Evolutionary conservation across 768 basidiomycete genomes (phyloP).

Genomic region (Lentinula detonsa): DNA sequence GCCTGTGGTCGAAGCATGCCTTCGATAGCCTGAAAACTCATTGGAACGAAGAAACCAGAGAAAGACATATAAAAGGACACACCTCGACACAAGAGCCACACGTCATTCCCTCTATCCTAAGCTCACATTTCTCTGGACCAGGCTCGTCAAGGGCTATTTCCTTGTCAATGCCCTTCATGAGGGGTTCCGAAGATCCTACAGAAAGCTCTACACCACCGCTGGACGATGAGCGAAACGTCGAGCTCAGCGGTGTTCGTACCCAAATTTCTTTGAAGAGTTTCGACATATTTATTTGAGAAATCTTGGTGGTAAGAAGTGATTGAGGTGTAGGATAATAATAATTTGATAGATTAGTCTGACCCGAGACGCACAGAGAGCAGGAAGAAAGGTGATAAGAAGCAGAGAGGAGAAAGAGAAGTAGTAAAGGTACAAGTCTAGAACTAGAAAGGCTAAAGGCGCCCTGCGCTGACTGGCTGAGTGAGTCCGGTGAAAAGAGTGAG

Average conservation of each 20-base stretch:
- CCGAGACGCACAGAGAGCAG: neutral
- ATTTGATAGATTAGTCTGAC: neutral
- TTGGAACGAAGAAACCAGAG: neutral
- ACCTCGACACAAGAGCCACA: slow-evolving; percentile 89
- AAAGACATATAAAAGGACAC: slow-evolving; percentile 13
- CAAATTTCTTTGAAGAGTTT: slow-evolving; percentile 5
- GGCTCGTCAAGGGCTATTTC: slow-evolving; percentile 16
- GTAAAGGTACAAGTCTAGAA: neutral
- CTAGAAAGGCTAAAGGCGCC: neutral
- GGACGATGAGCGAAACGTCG: slow-evolving; percentile 1
- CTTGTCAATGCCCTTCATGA: slow-evolving; percentile 17
- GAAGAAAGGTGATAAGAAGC: neutral
- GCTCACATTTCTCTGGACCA: slow-evolving; percentile 56
- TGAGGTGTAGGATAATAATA: neutral
- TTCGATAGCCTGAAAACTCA: slow-evolving; percentile 63
- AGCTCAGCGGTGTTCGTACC: slow-evolving; percentile 8
- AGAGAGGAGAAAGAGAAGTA: neutral
- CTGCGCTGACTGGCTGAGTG: slow-evolving; percentile 3
- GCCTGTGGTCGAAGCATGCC: slow-evolving; percentile 72
- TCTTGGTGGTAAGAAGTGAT: neutral
- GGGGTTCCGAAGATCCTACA: slow-evolving; percentile 14
- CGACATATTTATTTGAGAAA: neutral
- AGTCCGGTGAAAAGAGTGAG: slow-evolving; percentile 1
- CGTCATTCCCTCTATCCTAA: slow-evolving; percentile 87
- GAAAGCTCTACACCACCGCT: slow-evolving; percentile 12